Base-by-base conservation (phyloP, 1,284 basidiomycete genomes). In the Caloboletus inedulis region DNA sequence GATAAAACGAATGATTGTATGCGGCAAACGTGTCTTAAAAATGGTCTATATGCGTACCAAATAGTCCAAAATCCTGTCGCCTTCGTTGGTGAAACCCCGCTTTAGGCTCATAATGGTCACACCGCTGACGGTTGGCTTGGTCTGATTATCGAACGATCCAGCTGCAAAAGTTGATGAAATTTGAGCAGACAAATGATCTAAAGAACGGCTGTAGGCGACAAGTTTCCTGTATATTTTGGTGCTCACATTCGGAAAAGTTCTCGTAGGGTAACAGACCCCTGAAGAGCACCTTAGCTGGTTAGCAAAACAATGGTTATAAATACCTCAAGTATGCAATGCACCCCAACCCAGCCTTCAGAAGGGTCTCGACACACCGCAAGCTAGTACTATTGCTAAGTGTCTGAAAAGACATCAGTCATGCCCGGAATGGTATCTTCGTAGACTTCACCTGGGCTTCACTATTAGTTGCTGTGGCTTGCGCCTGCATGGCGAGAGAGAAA, bases 311-410 rank as follows among this genome's bases (percentile, higher is more conserved):
- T 8, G 2, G 13, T 14, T 27, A 25, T 19, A 31, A 55, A 25
- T 62, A 84, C 88, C 88, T 80, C 49, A 91, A 70, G 65, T 84
- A 91, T 19, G 87, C 80, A 51, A 91, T 87, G 55, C 87, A 88
- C 2, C 87, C 88, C 43, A 91, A 68, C 8, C 87, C 85, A 10
- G 89, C 86, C 58, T 76, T 76, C 14, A 91, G 69, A 40, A 91
- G 74, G 7, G 86, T 87, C 63, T 88, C 80, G 9, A 89, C 79
- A 25, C 82, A 82, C 43, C 78, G 76, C 48, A 87, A 69, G 59
- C 86, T 88, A 58, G 86, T 84, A 12, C 75, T 72, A 5, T 78
- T 77, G 13, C 77, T 86, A 25, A 83, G 77, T 10, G 72, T 65
- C 62, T 82, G 70, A 47, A 35, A 21, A 31, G 33, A 51, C 12